These are phyloP conservation scores for Begonia fuchsioides DNA, from an alignment of 306 rosid genomes.

Conservation along the genomic window DNA sequence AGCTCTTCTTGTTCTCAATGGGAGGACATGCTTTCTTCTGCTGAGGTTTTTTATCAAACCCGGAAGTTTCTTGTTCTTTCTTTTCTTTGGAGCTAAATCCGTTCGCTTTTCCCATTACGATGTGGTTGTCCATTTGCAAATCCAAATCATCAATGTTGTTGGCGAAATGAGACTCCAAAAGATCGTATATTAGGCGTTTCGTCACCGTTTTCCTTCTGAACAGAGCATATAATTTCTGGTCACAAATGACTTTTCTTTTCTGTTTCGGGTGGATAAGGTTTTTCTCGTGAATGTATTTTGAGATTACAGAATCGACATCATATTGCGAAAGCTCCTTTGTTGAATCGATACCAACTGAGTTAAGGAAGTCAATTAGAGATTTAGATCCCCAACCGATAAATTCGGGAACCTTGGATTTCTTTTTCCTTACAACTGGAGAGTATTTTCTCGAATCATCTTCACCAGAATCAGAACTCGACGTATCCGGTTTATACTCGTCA, in stretches of 20 bases:
- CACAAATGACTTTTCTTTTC: conserved; percentile 32
- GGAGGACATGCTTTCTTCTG: conserved; percentile 12
- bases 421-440: conserved; percentile 10
- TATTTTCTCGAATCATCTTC: conserved; percentile 3
- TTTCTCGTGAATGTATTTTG: conserved; percentile 35
- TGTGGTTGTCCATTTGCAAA: conserved; percentile 4
- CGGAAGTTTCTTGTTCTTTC: conserved; percentile 10
- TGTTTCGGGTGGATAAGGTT: conserved; percentile 27
- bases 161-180: conserved; percentile 30
- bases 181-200: conserved; percentile 13
- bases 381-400: conserved; percentile 49
- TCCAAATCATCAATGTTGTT: conserved; percentile 10
- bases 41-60: conserved; percentile 11
- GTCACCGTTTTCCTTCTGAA: conserved; percentile 27
- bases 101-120: conserved; percentile 9
- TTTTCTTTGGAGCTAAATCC: conserved; percentile 3
- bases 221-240: conserved; percentile 30
- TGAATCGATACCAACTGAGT: conserved; percentile 34
- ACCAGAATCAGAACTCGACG: conserved; percentile 6
- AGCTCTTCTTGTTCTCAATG: conserved; percentile 2
- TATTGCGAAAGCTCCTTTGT: conserved; percentile 20
- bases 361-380: conserved; percentile 46
- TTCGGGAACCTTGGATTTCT: conserved; percentile 11
- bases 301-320: conserved; percentile 21
- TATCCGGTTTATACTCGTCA: conserved; percentile 11